phyloP scores from a whole-genome alignment of 768 basidiomycete genomes.

The Boletales sp. region DNA sequence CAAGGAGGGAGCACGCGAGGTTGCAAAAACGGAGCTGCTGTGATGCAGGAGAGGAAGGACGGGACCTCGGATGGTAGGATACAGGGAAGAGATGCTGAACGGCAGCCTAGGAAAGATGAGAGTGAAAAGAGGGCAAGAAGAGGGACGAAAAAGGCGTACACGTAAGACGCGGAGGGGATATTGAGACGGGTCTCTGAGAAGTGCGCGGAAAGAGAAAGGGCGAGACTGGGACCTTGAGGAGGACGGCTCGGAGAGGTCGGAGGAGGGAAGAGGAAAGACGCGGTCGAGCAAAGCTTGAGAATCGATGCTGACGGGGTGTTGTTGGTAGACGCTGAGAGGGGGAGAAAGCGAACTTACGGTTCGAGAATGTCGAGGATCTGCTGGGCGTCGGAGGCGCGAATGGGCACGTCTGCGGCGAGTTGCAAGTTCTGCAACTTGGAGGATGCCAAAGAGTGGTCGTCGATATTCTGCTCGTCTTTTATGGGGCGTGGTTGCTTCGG shows the following conservation, averaged over 20 bases:
- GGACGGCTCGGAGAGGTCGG: slow-evolving; percentile 38
- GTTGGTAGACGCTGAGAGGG: neutral
- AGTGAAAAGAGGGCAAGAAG: slow-evolving; percentile 11
- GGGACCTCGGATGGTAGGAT: slow-evolving; percentile 63
- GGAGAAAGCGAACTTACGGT: slow-evolving; percentile 35
- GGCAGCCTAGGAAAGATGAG: slow-evolving; percentile 44
- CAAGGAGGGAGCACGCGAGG: slow-evolving; percentile 67
- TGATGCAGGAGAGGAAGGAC: slow-evolving; percentile 55
- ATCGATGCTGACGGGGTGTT: slow-evolving; percentile 48
- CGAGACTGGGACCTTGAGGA: slow-evolving; percentile 34
- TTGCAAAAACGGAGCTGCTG: slow-evolving; percentile 75
- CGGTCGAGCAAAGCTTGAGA: slow-evolving; percentile 77
- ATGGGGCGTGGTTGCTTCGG: slow-evolving; percentile 45
- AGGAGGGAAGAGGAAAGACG: slow-evolving; percentile 56
- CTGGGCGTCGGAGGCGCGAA: slow-evolving; percentile 42
- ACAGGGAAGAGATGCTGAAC: slow-evolving; percentile 66
- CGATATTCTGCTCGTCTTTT: slow-evolving; percentile 32
- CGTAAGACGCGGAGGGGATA: slow-evolving; percentile 55
- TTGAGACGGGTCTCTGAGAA: slow-evolving; percentile 51
- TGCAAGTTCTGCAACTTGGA: slow-evolving; percentile 26
- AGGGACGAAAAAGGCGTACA: slow-evolving; percentile 38
- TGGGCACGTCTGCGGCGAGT: slow-evolving; percentile 46
- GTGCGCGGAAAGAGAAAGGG: slow-evolving; percentile 50
- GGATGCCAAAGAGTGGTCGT: slow-evolving; percentile 18
- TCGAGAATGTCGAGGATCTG: slow-evolving; percentile 60